Evolutionary conservation across 2,329 filamentous ascomycete species (phyloP).

Genomic region (Alternaria ethzedia): DNA sequence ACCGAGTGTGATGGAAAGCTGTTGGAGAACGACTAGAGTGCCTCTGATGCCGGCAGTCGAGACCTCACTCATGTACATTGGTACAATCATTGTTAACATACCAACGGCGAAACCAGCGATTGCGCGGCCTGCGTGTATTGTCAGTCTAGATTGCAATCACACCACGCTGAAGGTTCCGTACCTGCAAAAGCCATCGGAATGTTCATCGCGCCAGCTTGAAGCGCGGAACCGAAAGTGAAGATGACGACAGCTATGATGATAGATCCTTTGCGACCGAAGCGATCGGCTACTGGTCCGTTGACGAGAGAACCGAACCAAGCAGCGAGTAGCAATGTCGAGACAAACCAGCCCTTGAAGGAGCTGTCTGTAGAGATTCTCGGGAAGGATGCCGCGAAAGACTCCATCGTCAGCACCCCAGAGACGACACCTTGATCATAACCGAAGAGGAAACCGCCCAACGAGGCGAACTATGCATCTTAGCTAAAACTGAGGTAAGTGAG

Average conservation of each 20-base stretch:
- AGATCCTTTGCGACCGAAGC: slow-evolving; percentile 27
- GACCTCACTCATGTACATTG: slow-evolving; percentile 33
- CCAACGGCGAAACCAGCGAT: slow-evolving; percentile 29
- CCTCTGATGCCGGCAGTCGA: slow-evolving; percentile 27
- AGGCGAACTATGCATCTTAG: slow-evolving; percentile 21
- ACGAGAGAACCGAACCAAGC: slow-evolving; percentile 31
- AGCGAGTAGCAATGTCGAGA: slow-evolving; percentile 25
- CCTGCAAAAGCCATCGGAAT: slow-evolving; percentile 25
- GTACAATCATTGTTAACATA: slow-evolving; percentile 31
- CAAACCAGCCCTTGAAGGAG: slow-evolving; percentile 31
- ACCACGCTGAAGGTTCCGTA: background rate
- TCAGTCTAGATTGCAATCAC: background rate
- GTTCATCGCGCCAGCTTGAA: slow-evolving; percentile 27
- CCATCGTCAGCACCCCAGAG: slow-evolving; percentile 27
- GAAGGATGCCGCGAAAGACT: slow-evolving; percentile 27
- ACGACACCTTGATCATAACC: slow-evolving; percentile 32
- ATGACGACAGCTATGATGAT: slow-evolving; percentile 29
- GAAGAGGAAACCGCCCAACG: slow-evolving; percentile 28
- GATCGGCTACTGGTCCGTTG: slow-evolving; percentile 31
- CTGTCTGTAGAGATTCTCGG: slow-evolving; percentile 26
- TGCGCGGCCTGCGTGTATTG: slow-evolving; percentile 13
- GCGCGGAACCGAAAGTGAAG: slow-evolving; percentile 25
- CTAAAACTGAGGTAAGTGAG: accelerated
- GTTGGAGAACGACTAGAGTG: slow-evolving; percentile 29
- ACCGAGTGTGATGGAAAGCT: slow-evolving; percentile 28